Evolutionary conservation across 331 rosid species (phyloP), one percentile per base, ranked within the genome.

Genomic region (Malus hybrid): DNA sequence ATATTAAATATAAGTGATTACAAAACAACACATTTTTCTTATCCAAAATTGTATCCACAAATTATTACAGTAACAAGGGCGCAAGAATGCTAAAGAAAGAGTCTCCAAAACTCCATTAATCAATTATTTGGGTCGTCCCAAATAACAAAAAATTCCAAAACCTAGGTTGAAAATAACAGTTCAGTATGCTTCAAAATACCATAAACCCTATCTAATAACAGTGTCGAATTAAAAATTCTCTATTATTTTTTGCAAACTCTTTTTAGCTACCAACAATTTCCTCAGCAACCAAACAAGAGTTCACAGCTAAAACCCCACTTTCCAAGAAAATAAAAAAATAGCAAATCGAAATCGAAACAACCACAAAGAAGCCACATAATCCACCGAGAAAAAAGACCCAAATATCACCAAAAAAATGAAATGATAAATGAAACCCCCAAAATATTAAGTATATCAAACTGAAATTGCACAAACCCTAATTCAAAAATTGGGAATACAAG

Each of bases 261-360:
- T 14, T 14, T 39, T 4, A 20, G 20, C 27, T 31, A 28, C 12
- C 13, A 69, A 14, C 52, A 72, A 24, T 67, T 60, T 72, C 74
- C 44, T 50, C 62, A 10, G n/a, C 32, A 3, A 24, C 61, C 27
- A 13, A 31, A 31, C 33, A 50, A 36, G 52, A 22, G 44, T 33
- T 16, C 56, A 78, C 42, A n/a, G 71, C 56, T 76, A 62, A 57
- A 83, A 72, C 74, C 70, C 73, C 69, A 83, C 34, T 70, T 54
- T 32, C 63, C 4, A 0, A 70, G 63, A 5, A 4, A 71, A 20
- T 50, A 3, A 77, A 13, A 73, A 24, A 27, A 3, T 31, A 69
- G 0, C 11, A 50, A 34, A 73, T 54, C 63, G 65, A 65, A 42
- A 24, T 69, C 19, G 22, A 14, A 19, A 11, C 14, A 39, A 36